These are phyloP conservation scores for Ceriops tagal DNA, from an alignment of 345 rosid genomes.

Conservation along the genomic window DNA sequence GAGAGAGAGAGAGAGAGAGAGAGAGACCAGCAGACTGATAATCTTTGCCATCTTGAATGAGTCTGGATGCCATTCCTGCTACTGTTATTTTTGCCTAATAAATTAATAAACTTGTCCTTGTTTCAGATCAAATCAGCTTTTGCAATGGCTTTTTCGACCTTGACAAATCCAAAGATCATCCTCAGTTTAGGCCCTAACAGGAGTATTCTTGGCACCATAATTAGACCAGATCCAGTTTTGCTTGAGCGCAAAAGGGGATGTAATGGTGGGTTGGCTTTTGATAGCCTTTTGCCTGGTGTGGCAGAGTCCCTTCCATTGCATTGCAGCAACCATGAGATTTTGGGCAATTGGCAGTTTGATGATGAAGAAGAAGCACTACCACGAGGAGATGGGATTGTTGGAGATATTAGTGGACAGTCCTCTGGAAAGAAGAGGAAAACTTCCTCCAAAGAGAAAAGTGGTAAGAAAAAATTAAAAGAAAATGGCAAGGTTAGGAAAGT, in stretches of 20 bases:
- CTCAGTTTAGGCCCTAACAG: slow-evolving; percentile 56
- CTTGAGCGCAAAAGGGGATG: slow-evolving; percentile 75
- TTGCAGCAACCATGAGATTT: slow-evolving; percentile 38
- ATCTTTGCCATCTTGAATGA: background rate
- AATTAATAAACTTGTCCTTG: background rate
- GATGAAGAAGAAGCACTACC: slow-evolving; percentile 65
- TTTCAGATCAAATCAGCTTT: slow-evolving; percentile 91
- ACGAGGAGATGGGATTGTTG: slow-evolving; percentile 43
- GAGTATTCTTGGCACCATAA: slow-evolving; percentile 90
- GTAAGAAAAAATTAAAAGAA: slow-evolving; percentile 39
- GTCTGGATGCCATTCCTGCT: background rate
- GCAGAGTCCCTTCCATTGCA: slow-evolving; percentile 59
- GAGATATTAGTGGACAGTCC: slow-evolving; percentile 40
- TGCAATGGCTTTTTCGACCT: slow-evolving; percentile 64
- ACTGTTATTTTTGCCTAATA: background rate
- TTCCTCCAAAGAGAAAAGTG: slow-evolving; percentile 38
- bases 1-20: too few species aligned
- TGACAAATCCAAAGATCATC: slow-evolving; percentile 66
- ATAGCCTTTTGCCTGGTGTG: slow-evolving; percentile 73
- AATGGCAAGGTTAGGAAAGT: slow-evolving; percentile 15
- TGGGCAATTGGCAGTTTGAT: slow-evolving; percentile 71
- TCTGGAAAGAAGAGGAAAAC: slow-evolving; percentile 55
- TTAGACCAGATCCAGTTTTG: slow-evolving; percentile 71
- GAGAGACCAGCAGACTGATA: too few species aligned
- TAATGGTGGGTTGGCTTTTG: slow-evolving; percentile 62